Evolutionary conservation across 768 basidiomycete genomes (phyloP).

Genomic region (Calocera cornea): DNA sequence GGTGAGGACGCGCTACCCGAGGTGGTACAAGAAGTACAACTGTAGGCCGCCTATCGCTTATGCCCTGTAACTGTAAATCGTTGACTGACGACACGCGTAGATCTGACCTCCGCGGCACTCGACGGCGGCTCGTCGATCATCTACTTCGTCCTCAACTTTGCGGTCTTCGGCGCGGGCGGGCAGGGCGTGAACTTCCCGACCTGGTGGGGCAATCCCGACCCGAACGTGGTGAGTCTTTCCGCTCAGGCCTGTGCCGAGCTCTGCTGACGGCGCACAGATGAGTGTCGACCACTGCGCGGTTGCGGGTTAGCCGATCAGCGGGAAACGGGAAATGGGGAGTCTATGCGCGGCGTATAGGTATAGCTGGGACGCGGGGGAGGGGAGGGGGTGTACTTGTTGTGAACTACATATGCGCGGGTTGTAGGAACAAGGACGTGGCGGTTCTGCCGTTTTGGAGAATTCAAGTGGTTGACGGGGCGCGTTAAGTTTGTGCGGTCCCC

Average conservation of each 20-base stretch:
- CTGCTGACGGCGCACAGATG: neutral
- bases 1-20: slow-evolving; percentile 31
- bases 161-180: slow-evolving; percentile 32
- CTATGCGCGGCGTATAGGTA: neutral
- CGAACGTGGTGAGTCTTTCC: neutral
- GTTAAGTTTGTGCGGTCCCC: no score
- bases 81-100: neutral
- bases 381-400: no score
- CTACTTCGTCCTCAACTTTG: slow-evolving; percentile 34
- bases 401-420: no score
- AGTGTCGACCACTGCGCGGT: slow-evolving; percentile 1
- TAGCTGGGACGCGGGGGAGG: neutral
- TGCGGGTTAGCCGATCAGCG: neutral
- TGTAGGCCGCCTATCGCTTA: neutral
- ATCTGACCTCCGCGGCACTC: slow-evolving; percentile 36
- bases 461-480: no score
- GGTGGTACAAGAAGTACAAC: slow-evolving; percentile 36
- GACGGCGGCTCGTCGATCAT: slow-evolving; percentile 39
- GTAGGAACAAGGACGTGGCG: no score
- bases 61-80: no score
- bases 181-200: slow-evolving; percentile 32
- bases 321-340: neutral
- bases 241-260: neutral
- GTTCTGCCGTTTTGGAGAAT: no score
- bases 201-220: slow-evolving; percentile 32